Conservation (phyloP, 2,329 filamentous ascomycete species). For the Lasiodiplodia theobromae region DNA sequence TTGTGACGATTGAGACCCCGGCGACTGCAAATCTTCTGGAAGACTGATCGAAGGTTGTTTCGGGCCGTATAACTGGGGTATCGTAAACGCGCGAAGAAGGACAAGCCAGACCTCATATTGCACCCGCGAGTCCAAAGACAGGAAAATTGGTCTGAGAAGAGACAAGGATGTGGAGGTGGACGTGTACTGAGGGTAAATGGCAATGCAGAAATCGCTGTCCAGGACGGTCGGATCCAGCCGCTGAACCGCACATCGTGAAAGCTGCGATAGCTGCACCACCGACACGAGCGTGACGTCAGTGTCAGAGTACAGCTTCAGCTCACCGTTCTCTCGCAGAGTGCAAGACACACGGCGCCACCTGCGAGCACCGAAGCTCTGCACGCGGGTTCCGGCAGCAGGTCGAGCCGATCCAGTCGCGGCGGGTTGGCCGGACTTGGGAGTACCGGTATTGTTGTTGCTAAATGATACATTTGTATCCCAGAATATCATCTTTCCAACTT, state of each 20-base stretch:
- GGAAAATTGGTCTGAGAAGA: conserved; percentile 84
- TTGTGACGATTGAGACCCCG: conserved; percentile 41
- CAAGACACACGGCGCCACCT: conserved; percentile 91
- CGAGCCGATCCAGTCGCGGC: conserved; percentile 31
- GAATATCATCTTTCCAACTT: conserved; percentile 73
- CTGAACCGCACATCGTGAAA: conserved; percentile 90
- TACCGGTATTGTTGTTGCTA: conserved; percentile 55
- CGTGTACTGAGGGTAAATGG: conserved; percentile 93
- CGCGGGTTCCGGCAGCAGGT: conserved; percentile 53
- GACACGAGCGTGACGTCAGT: conserved; percentile 81
- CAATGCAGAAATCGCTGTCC: conserved; percentile 92
- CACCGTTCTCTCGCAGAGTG: conserved; percentile 92
- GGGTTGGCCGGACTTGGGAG: conserved; percentile 15
- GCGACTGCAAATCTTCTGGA: conserved; percentile 45
- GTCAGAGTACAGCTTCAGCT: conserved; percentile 89
- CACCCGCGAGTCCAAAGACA: conserved; percentile 84
- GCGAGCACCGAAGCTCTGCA: conserved; percentile 64
- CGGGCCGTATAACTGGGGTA: conserved; percentile 87
- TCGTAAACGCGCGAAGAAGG: conserved; percentile 85
- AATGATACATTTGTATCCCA: conserved; percentile 77
- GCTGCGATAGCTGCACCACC: conserved; percentile 84
- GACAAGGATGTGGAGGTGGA: conserved; percentile 75
- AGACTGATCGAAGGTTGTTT: conserved; percentile 56
- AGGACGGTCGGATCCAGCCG: conserved; percentile 88
- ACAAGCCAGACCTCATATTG: conserved; percentile 99